Evolutionary conservation across 2,329 filamentous ascomycete genomes (phyloP).

Genomic region (Annulohypoxylon truncatum): DNA sequence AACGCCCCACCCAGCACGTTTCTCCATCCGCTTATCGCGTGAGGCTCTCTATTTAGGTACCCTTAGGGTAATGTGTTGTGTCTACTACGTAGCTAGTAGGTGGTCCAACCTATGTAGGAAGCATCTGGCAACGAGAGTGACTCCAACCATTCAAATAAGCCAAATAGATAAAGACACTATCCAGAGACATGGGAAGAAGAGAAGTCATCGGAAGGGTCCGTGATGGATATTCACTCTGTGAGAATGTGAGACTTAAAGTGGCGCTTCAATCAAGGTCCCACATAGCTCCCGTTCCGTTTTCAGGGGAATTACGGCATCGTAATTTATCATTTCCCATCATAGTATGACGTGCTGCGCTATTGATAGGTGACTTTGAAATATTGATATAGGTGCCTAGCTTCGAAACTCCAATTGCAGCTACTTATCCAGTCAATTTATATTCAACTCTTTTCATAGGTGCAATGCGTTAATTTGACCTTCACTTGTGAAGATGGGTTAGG

Average conservation of each 20-base stretch:
- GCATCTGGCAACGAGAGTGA: background rate
- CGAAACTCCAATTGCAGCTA: background rate
- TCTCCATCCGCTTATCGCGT: constrained; percentile 29
- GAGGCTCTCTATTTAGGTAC: constrained; percentile 20
- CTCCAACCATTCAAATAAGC: background rate
- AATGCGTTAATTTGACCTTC: background rate
- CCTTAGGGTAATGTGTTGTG: constrained; percentile 28
- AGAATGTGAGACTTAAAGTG: background rate
- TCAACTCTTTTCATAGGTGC: background rate
- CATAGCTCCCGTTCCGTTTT: background rate
- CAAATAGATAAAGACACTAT: background rate
- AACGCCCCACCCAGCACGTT: constrained; percentile 15
- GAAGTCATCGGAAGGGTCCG: background rate
- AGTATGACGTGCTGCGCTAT: background rate
- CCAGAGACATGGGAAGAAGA: background rate
- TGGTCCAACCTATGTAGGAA: background rate
- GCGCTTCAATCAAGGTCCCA: background rate
- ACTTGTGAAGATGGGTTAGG: background rate
- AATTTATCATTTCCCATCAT: background rate
- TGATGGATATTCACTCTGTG: background rate
- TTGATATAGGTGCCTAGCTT: too few species aligned
- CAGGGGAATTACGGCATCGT: background rate
- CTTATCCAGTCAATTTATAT: background rate
- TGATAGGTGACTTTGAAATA: background rate
- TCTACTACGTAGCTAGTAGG: constrained; percentile 8